Evolutionary conservation across 495 filamentous ascomycete genomes (phyloP), one percentile per base, ranked within the genome.

Genomic region (Cladorrhinum samala): DNA sequence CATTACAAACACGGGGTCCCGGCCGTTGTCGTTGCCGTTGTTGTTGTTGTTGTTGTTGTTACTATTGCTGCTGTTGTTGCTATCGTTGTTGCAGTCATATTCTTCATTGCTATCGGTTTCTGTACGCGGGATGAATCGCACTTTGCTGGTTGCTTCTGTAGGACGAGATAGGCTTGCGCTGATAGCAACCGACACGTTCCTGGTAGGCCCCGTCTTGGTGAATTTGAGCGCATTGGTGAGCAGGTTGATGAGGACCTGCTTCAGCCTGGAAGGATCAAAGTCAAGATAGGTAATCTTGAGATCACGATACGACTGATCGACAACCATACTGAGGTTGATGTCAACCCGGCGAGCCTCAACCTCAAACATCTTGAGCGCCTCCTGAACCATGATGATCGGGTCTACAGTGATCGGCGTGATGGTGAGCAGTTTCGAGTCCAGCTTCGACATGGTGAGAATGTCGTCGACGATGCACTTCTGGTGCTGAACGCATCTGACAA

Each of bases 391-490:
- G 20, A 71, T 67, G 52, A 81, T 71, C 0, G 86, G 87, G 60
- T 87, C 77, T 1, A 84, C 78, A 46, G 79, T 79, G 24, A 81
- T 78, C 14, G 85, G 87, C 7, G 83, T 80, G 19, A 92, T 78
- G 13, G 82, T 74, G 2, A 92, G 68, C 55, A 89, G 70, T 14
- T 82, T 82, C 2, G 84, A 85, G 56, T 92, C 87, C 16, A 92
- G 75, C 62, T 91, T 92, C 2, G 85, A 89, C 52, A 88, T 79
- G 2, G 83, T 87, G 41, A 92, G 70, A 11, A 92, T 83, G 59
- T 91, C 87, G 59, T 91, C 85, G 3, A 91, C 82, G 39, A 93
- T 90, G 9, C 86, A 75, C 64, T 86, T 88, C 62, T 91, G 87
- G 62, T 92, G 89, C 53, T 83, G 78, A 4, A 86, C 80, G 55